Base-by-base conservation (phyloP, 202 grass and related monocot species). In the Elaeis oleifera region DNA sequence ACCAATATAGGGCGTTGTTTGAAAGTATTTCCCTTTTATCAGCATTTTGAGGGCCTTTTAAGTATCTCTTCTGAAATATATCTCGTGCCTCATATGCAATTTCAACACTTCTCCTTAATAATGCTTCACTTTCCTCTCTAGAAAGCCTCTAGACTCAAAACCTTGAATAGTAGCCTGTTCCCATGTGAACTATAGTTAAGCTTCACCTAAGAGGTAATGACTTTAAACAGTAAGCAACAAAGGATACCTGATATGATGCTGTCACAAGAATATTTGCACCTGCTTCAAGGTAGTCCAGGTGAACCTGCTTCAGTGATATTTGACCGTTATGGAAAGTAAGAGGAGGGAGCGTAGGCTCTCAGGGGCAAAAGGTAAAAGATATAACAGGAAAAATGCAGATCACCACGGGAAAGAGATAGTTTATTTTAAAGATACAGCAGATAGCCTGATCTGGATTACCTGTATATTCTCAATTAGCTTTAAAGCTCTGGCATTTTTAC, bases 81-180 rank as follows among this genome's bases (percentile, higher is more conserved):
- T 69, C 66, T 31, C 64, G 71, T 28, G 80, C 80, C 74, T 83
- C 74, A 26, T 49, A 16, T 50, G 80, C 80, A 49, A 83, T 23
- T 16, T 83, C 63, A 48, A 83, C 80, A 64, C 80, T 83, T 83
- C 61, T 83, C 58, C 58, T 20, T 39, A 83, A 59, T 24, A 83
- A 50, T 54, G 74, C 39, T 58, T 83, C 80, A 55, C 80, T 83
- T 65, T 83, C 80, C 27, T 78, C 74, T 56, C 53, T 57, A 7
- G 80, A 78, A 83, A 83, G 20, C 80, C 80, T 64, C 63, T 78
- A 27, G 80, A 83, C 50, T 62, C 48, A 58, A 83, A 83, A 21
- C 80, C 70, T 29, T 83, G 63, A 69, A 83, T 78, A 7, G 80
- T 83, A 54, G 74, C 80, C 80, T 83, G 53, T 32, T 50, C 17